A percentile compares a stretch with the other conserved stretches of the same genome.
These are phyloP conservation scores for Brassica incana DNA, from an alignment of 345 rosid genomes.

Conservation along the genomic window DNA sequence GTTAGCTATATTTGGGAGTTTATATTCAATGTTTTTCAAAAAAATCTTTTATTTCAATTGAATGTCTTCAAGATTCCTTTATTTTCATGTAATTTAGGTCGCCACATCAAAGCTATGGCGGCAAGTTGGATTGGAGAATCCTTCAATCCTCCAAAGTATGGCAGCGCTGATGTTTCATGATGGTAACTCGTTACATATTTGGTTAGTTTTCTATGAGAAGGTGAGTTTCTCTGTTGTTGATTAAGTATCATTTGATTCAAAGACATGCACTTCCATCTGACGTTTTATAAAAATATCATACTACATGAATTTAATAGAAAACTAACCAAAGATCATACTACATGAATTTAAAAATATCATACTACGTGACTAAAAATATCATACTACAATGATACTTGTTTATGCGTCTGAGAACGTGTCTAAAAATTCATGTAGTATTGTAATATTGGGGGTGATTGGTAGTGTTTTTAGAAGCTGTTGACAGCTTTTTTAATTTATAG, in stretches of 20 bases:
- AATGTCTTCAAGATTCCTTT: slow-evolving; percentile 15
- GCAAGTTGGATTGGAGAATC: slow-evolving; percentile 72
- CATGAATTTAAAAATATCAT: too few species aligned
- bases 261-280: too few species aligned
- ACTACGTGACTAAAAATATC: too few species aligned
- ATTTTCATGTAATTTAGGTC: slow-evolving; percentile 53
- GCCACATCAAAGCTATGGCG: slow-evolving; percentile 77
- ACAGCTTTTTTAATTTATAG: too few species aligned
- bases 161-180: neutral
- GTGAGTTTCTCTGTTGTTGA: slow-evolving; percentile 41
- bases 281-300: too few species aligned
- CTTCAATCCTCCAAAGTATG: slow-evolving; percentile 54
- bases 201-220: slow-evolving; percentile 81
- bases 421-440: too few species aligned
- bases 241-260: neutral
- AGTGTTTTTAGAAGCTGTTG: too few species aligned
- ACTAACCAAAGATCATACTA: too few species aligned
- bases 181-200: slow-evolving; percentile 42
- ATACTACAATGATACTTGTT: too few species aligned
- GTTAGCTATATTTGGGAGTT: slow-evolving; percentile 3
- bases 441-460: too few species aligned
- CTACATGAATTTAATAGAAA: too few species aligned
- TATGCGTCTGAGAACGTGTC: too few species aligned
- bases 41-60: neutral
- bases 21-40: neutral